phyloP scores from a whole-genome alignment of 768 basidiomycete genomes.

The Pholiota molesta region DNA sequence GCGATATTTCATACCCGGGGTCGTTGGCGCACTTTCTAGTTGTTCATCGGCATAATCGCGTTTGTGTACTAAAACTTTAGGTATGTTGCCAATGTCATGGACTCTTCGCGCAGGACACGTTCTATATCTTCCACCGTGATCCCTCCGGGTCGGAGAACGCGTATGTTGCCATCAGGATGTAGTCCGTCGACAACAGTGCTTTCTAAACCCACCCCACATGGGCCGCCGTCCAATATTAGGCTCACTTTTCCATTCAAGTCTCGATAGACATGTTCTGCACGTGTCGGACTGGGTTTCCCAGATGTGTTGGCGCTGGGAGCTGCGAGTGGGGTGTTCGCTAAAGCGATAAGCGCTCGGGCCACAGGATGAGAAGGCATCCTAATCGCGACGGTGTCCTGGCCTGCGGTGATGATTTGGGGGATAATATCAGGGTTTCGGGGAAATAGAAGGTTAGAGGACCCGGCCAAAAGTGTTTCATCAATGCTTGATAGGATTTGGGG shows the following conservation, averaged over 20 bases:
- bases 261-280: slow-evolving; percentile 78
- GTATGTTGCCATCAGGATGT: slow-evolving; percentile 70
- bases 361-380: slow-evolving; percentile 95
- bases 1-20: slow-evolving; percentile 98
- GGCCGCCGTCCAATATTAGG: slow-evolving; percentile 90
- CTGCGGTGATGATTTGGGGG: slow-evolving; percentile 79
- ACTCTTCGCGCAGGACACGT: slow-evolving; percentile 50
- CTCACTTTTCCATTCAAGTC: slow-evolving; percentile 78
- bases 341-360: slow-evolving; percentile 84
- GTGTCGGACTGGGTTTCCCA: slow-evolving; percentile 92
- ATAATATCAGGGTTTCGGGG: slow-evolving; percentile 65
- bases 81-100: slow-evolving; percentile 34
- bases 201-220: slow-evolving; percentile 89
- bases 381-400: slow-evolving; percentile 81
- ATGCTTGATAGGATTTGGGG: slow-evolving; percentile 64
- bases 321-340: slow-evolving; percentile 76
- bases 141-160: slow-evolving; percentile 90
- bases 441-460: slow-evolving; percentile 94
- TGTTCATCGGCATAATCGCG: slow-evolving; percentile 73
- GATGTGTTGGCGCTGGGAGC: slow-evolving; percentile 96
- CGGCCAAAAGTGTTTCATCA: slow-evolving; percentile 93
- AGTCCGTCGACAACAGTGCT: slow-evolving; percentile 95
- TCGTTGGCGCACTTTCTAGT: slow-evolving; percentile 84
- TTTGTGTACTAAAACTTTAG: slow-evolving; percentile 74
- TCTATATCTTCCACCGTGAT: slow-evolving; percentile 89